Evolutionary conservation across 2,329 filamentous ascomycete species (phyloP).

Genomic region (Blumeria graminis): DNA sequence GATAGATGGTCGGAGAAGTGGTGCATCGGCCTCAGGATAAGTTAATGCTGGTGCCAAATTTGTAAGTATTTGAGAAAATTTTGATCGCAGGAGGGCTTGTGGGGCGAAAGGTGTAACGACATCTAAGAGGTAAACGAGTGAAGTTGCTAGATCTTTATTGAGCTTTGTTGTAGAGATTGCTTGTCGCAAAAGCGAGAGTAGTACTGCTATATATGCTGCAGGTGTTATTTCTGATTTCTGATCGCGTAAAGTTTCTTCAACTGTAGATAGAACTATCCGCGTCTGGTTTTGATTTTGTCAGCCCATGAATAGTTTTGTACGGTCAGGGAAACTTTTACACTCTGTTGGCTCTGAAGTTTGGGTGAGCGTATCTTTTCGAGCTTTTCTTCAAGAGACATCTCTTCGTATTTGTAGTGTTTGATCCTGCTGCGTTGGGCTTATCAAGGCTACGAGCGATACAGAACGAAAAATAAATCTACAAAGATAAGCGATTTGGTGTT

Average conservation of each 20-base stretch:
- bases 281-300: slow-evolving; percentile 26
- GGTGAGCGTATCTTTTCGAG: slow-evolving; percentile 93
- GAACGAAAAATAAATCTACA: slow-evolving; percentile 4
- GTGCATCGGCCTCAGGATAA: slow-evolving; percentile 60
- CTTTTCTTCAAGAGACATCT: slow-evolving; percentile 57
- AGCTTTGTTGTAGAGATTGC: slow-evolving; percentile 39
- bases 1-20: slow-evolving; percentile 66
- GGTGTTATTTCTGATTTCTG: slow-evolving; percentile 64
- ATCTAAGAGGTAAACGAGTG: slow-evolving; percentile 89
- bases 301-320: background rate
- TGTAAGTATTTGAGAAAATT: slow-evolving; percentile 82
- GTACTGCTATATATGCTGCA: slow-evolving; percentile 87
- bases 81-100: slow-evolving; percentile 66
- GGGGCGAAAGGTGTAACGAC: slow-evolving; percentile 69
- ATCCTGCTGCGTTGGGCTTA: no score
- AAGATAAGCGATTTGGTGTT: slow-evolving; percentile 5
- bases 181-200: slow-evolving; percentile 67
- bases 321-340: background rate
- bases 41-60: slow-evolving; percentile 67
- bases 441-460: background rate
- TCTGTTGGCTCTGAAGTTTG: slow-evolving; percentile 84
- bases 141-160: slow-evolving; percentile 62
- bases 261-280: slow-evolving; percentile 64
- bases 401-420: slow-evolving; percentile 5
- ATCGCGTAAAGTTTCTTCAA: slow-evolving; percentile 78